Conservation (phyloP, 2,329 filamentous ascomycete species). For the Ceratocystis eucalypticola region DNA sequence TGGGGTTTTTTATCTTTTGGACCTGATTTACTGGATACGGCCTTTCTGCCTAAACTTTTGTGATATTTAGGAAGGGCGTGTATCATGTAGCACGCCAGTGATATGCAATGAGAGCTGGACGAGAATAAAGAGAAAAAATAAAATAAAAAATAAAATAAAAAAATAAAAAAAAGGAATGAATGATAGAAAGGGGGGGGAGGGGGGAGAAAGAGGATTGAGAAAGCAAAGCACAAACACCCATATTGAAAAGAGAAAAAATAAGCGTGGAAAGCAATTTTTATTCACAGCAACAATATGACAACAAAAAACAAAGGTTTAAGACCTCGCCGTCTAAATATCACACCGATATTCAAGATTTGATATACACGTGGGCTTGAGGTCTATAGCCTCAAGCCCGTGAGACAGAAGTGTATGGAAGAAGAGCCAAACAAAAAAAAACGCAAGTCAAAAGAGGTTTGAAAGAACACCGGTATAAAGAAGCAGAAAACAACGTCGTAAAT, state of each 20-base stretch:
- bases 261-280: not conserved
- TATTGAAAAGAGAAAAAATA: not conserved
- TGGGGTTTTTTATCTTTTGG: not conserved
- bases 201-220: not conserved
- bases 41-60: not conserved
- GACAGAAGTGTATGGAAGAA: not conserved
- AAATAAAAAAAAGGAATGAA: not conserved
- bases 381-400: not conserved
- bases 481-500: not conserved
- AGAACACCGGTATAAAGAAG: constrained; percentile 6
- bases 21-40: not conserved
- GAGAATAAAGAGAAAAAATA: not conserved
- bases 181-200: not conserved
- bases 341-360: not conserved
- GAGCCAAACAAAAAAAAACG: not conserved
- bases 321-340: not conserved
- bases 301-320: not conserved
- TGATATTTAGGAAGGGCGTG: not conserved
- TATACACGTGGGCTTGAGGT: not conserved
- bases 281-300: not conserved
- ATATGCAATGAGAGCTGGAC: not conserved
- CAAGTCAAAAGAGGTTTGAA: not conserved
- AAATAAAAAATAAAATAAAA: not conserved
- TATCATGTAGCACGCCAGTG: not conserved
- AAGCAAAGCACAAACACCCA: not conserved